Evolutionary conservation across 441 rosid species (phyloP).

Genomic region (Croton setiger): DNA sequence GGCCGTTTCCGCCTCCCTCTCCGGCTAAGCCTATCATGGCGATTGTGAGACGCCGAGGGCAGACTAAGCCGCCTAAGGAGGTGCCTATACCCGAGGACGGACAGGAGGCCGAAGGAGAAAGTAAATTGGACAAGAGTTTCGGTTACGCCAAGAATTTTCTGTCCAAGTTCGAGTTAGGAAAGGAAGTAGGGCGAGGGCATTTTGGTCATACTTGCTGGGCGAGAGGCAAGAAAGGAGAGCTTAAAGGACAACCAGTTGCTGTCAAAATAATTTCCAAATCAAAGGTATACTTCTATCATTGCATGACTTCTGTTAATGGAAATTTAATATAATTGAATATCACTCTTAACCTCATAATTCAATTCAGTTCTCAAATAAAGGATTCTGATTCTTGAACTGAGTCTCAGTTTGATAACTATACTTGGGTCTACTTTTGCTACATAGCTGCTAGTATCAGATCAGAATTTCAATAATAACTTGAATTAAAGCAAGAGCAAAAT

Average conservation of each 20-base stretch:
- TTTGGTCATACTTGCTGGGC: constrained; percentile 94
- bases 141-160: constrained; percentile 76
- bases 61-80: constrained; percentile 59
- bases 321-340: no score
- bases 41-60: constrained; percentile 56
- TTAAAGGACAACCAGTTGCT: constrained; percentile 70
- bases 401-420: no score
- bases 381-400: no score
- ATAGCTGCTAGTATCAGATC: no score
- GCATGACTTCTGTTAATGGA: not conserved
- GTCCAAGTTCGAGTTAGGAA: constrained; percentile 80
- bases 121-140: constrained; percentile 74
- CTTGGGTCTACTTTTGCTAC: no score
- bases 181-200: constrained; percentile 95
- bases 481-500: no score
- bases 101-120: constrained; percentile 31
- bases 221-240: constrained; percentile 77
- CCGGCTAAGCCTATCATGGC: constrained; percentile 93
- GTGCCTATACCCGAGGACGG: constrained; percentile 77
- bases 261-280: constrained; percentile 93
- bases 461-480: no score
- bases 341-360: no score
- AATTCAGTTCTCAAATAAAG: no score
- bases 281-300: constrained; percentile 44
- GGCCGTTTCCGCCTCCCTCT: constrained; percentile 91